Conservation (phyloP, 345 rosid species). For the Lepidium sativum region DNA sequence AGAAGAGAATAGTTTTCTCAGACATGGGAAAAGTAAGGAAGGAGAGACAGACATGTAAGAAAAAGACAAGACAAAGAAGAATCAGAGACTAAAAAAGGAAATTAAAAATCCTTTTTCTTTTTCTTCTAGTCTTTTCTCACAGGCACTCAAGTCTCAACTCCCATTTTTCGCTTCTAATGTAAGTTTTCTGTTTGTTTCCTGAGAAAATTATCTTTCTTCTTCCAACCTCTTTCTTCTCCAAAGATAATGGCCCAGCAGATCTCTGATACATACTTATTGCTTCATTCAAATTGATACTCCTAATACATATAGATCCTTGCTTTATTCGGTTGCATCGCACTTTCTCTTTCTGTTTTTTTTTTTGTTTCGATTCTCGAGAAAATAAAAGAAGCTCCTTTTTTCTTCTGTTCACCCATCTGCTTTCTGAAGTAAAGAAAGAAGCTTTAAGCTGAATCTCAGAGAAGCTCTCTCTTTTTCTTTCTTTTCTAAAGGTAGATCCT, state of each 20-base stretch:
- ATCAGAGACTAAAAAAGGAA: not conserved
- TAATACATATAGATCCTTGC: not conserved
- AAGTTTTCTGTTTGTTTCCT: constrained; percentile 9
- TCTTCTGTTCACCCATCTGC: constrained; percentile 7
- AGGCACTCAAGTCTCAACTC: not conserved
- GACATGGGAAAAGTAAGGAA: not conserved
- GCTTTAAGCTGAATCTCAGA: constrained; percentile 9
- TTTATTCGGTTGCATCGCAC: constrained; percentile 12
- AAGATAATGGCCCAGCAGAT: constrained; percentile 48
- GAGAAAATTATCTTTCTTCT: not conserved
- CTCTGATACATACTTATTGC: constrained; percentile 31
- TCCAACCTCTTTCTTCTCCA: constrained; percentile 22
- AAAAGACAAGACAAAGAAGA: constrained; percentile 20
- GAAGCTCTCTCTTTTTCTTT: not conserved
- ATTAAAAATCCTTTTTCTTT: not conserved
- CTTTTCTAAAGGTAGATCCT: not conserved
- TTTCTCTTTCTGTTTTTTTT: not conserved
- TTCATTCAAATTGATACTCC: constrained; percentile 19
- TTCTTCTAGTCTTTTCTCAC: not conserved
- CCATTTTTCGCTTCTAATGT: constrained; percentile 16
- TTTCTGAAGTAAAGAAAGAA: not conserved
- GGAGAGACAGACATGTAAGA: constrained; percentile 1
- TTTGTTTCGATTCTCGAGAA: constrained; percentile 16
- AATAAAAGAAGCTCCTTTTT: not conserved
- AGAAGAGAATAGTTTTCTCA: not conserved